A percentile compares a stretch with the other conserved stretches of the same genome.
Evolutionary conservation across 2,329 filamentous ascomycete species (phyloP).

Genomic region (Colletotrichum gloeosporioides): DNA sequence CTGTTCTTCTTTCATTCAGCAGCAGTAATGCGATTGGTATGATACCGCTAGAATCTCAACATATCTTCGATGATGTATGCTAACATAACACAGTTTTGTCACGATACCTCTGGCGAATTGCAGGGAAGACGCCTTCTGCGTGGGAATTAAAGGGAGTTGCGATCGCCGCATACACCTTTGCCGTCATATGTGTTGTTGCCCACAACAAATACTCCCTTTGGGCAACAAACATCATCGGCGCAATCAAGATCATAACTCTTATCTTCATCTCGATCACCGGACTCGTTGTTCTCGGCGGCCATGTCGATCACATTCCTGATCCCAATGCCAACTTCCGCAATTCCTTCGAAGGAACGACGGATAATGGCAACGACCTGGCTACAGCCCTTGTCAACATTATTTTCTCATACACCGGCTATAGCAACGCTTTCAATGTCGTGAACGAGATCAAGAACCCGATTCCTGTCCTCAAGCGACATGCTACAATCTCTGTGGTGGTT

Average conservation of each 20-base stretch:
- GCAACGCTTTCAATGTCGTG: conserved; percentile 66
- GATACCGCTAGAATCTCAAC: neutral
- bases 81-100: conserved; percentile 53
- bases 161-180: conserved; percentile 65
- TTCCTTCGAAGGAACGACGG: conserved; percentile 37
- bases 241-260: conserved; percentile 65
- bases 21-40: conserved; percentile 66
- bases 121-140: conserved; percentile 49
- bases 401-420: conserved; percentile 62
- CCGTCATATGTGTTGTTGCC: conserved; percentile 56
- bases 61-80: neutral
- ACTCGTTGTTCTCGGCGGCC: conserved; percentile 60
- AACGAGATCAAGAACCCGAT: conserved; percentile 68
- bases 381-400: conserved; percentile 63
- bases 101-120: conserved; percentile 66
- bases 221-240: conserved; percentile 60
- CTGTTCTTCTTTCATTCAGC: conserved; percentile 68
- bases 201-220: conserved; percentile 64
- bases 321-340: conserved; percentile 40
- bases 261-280: conserved; percentile 68
- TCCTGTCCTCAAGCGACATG: conserved; percentile 56
- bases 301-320: conserved; percentile 32
- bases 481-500: conserved; percentile 52
- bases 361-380: conserved; percentile 41
- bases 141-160: conserved; percentile 74